These are phyloP conservation scores for Prunus kanzakura DNA, from an alignment of 306 rosid genomes.

Conservation along the genomic window DNA sequence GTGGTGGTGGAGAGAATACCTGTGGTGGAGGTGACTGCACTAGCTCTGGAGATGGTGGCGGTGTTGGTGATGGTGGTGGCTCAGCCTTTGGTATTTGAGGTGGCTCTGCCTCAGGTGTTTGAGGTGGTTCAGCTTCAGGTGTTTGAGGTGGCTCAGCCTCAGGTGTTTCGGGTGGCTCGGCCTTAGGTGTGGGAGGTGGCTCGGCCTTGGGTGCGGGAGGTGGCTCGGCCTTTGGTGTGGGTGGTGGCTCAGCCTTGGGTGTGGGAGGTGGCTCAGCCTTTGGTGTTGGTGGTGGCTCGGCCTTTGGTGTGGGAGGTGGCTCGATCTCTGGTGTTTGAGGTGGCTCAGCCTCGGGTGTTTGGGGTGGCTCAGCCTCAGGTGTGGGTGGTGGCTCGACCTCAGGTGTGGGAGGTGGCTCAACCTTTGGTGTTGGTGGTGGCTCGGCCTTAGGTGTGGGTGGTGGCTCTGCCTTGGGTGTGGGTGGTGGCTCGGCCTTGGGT, in stretches of 20 bases:
- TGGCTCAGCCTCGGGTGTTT: neutral
- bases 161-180: neutral
- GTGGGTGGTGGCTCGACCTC: neutral
- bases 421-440: fast-evolving
- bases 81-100: neutral
- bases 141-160: neutral
- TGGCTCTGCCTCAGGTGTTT: neutral
- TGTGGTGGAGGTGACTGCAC: conserved; percentile 11
- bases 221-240: neutral
- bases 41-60: neutral
- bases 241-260: neutral
- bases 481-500: neutral
- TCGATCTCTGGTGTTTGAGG: fast-evolving
- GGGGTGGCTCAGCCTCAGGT: neutral
- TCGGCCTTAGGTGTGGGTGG: neutral
- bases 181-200: neutral
- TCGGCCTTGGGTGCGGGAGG: neutral
- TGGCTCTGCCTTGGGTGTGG: neutral
- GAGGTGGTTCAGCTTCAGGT: neutral
- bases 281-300: fast-evolving
- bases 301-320: fast-evolving
- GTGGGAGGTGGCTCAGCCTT: neutral
- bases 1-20: conserved; percentile 15
- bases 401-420: neutral
- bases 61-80: conserved; percentile 8